phyloP scores from a whole-genome alignment of 2,329 filamentous ascomycete species.

The Escovopsis sp. region DNA sequence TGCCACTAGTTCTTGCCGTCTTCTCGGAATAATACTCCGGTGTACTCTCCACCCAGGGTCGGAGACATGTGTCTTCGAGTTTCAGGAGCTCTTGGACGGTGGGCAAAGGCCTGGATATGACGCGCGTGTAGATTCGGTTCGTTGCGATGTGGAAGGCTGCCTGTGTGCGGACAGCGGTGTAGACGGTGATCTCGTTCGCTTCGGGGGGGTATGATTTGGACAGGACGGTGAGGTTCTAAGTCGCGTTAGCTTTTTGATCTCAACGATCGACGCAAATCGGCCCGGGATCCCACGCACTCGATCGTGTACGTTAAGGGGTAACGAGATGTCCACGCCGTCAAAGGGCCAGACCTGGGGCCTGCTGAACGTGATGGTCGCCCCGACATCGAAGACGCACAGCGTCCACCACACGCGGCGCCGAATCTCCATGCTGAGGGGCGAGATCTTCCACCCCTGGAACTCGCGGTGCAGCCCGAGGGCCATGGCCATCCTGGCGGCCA shows the following conservation, averaged over 20 bases:
- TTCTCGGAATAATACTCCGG: slow-evolving; percentile 7
- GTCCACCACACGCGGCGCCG: slow-evolving; percentile 24
- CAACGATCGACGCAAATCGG: slow-evolving; percentile 3
- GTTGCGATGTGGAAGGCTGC: slow-evolving; percentile 30
- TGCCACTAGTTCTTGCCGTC: slow-evolving; percentile 21
- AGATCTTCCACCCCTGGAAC: slow-evolving; percentile 17
- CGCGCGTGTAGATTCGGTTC: slow-evolving; percentile 27
- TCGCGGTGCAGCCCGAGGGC: slow-evolving; percentile 36
- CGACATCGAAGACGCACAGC: slow-evolving; percentile 30
- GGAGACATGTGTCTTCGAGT: slow-evolving; percentile 24
- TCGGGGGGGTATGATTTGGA: slow-evolving; percentile 19
- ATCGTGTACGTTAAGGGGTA: slow-evolving; percentile 30
- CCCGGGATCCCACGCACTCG: slow-evolving; percentile 10
- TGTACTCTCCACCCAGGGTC: no score
- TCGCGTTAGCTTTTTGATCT: neutral
- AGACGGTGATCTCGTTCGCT: slow-evolving; percentile 26
- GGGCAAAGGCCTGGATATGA: slow-evolving; percentile 30
- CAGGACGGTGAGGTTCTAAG: slow-evolving; percentile 18
- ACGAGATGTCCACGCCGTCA: slow-evolving; percentile 25
- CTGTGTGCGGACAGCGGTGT: slow-evolving; percentile 28
- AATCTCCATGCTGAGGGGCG: slow-evolving; percentile 20
- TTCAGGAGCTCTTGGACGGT: slow-evolving; percentile 24
- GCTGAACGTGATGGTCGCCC: slow-evolving; percentile 33
- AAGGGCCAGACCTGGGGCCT: slow-evolving; percentile 27
- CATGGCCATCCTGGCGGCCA: slow-evolving; percentile 34